These are phyloP conservation scores for Ceriops tagal DNA, from an alignment of 345 rosid species.

Conservation along the genomic window DNA sequence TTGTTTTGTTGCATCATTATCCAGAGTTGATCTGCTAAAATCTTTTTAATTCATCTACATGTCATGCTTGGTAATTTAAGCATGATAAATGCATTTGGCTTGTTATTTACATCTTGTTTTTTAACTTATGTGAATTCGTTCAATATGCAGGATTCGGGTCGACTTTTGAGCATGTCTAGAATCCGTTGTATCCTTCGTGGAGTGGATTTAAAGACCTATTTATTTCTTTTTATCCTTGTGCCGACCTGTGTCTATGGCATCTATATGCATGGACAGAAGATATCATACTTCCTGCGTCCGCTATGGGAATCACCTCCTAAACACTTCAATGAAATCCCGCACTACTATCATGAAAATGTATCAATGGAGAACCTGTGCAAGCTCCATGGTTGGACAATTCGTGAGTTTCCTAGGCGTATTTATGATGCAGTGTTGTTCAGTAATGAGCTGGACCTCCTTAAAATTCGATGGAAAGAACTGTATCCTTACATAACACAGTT, in stretches of 20 bases:
- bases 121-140: slow-evolving; percentile 4
- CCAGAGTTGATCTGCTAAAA: background rate
- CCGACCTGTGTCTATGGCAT: slow-evolving; percentile 64
- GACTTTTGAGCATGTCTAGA: slow-evolving; percentile 76
- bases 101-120: slow-evolving; percentile 5
- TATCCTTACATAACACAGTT: slow-evolving; percentile 33
- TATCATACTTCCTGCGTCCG: slow-evolving; percentile 75
- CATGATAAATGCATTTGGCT: background rate
- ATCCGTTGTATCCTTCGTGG: slow-evolving; percentile 89
- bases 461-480: slow-evolving; percentile 33
- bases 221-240: slow-evolving; percentile 61
- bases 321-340: slow-evolving; percentile 66
- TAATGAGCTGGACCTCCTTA: slow-evolving; percentile 33
- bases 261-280: slow-evolving; percentile 73
- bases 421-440: slow-evolving; percentile 35
- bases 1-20: background rate
- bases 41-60: background rate
- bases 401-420: slow-evolving; percentile 33
- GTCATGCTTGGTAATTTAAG: background rate
- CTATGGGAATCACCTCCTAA: slow-evolving; percentile 86
- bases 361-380: slow-evolving; percentile 35
- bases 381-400: slow-evolving; percentile 33
- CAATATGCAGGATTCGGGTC: slow-evolving; percentile 67
- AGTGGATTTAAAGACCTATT: slow-evolving; percentile 65
- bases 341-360: slow-evolving; percentile 31